Percentiles rank a stretch among this genome's conserved stretches.
Conservation (phyloP, 164 flowering plant species). For the Santalum album region DNA sequence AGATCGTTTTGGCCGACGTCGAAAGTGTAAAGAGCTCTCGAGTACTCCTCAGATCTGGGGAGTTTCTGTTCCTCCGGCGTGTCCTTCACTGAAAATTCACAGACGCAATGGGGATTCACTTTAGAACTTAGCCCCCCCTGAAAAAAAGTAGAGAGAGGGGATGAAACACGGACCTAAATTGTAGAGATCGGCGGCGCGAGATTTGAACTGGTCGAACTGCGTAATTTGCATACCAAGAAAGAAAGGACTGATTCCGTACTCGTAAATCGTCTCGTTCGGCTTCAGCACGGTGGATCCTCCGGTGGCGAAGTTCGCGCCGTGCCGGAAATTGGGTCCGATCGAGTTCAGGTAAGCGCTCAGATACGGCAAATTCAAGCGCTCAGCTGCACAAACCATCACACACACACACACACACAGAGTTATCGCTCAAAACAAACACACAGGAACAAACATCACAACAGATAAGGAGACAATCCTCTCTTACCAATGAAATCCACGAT, state of each 20-base stretch:
- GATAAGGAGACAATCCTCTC: not conserved
- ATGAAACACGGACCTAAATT: conserved; percentile 19
- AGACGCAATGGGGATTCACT: too few species aligned
- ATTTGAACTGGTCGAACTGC: conserved; percentile 40
- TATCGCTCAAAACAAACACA: too few species aligned
- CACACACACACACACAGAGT: not conserved
- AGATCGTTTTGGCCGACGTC: conserved; percentile 72
- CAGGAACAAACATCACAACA: not conserved
- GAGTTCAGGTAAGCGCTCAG: conserved; percentile 45
- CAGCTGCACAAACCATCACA: conserved; percentile 22
- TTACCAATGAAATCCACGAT: not conserved
- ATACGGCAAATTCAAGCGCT: conserved; percentile 33
- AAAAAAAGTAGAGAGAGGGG: not conserved
- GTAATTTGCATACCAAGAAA: conserved; percentile 32
- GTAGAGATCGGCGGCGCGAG: conserved; percentile 24
- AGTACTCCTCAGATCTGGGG: conserved; percentile 46
- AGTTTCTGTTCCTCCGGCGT: conserved; percentile 17
- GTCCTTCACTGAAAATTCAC: conserved; percentile 22
- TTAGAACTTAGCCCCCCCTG: too few species aligned
- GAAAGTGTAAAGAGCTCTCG: conserved; percentile 50
- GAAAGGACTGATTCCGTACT: conserved; percentile 34
- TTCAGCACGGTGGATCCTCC: conserved; percentile 44
- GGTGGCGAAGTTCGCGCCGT: conserved; percentile 51
- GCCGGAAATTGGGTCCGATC: conserved; percentile 26
- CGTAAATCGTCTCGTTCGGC: conserved; percentile 26